Evolutionary conservation across 805 yeast genomes (phyloP), one percentile per base, ranked within the genome.

Genomic region (Myxozyma neglecta): DNA sequence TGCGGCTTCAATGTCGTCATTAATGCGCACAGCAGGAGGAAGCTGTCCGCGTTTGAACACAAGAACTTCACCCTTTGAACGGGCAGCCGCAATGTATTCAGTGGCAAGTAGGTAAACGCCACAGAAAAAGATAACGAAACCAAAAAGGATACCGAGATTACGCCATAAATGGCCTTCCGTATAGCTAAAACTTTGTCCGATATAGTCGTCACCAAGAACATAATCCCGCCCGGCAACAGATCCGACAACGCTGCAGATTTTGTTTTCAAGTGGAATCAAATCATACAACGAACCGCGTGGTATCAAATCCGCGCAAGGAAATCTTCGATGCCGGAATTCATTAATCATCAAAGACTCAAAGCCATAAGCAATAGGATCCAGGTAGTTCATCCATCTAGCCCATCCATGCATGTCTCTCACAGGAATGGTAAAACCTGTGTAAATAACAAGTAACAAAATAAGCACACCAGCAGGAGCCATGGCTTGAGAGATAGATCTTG

Each of bases 121-220:
- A 57, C 86, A 77, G 74, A 87, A 85, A 72, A 84, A 79, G 48
- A 85, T 60, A 29, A 75, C 73, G 70, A 80, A 88, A 0, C 79
- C 90, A 62, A 85, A 53, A 44, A 79, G 73, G 65, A 89, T 86
- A 72, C 92, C 89, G 63, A 76, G 79, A 67, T 85, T 81, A 75
- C 65, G 80, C 89, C 90, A 86, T 70, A 79, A 76, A 72, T 85
- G 85, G 20, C 73, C 49, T 57, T 74, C 72, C 48, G 71, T 61
- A 72, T 83, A 85, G 8, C 72, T 68, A 71, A 76, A 86, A 3
- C 85, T 74, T 11, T 69, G 58, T 4, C 66, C 63, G 29, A 86
- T 62, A 70, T 80, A 87, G 13, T 66, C 75, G 53, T 79, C 78
- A 68, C 93, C 93, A 50, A 69, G 70, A 42, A 87, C 87, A 54